phyloP scores from a whole-genome alignment of 1,284 basidiomycete species.

The Sphaerobolus stellatus region DNA sequence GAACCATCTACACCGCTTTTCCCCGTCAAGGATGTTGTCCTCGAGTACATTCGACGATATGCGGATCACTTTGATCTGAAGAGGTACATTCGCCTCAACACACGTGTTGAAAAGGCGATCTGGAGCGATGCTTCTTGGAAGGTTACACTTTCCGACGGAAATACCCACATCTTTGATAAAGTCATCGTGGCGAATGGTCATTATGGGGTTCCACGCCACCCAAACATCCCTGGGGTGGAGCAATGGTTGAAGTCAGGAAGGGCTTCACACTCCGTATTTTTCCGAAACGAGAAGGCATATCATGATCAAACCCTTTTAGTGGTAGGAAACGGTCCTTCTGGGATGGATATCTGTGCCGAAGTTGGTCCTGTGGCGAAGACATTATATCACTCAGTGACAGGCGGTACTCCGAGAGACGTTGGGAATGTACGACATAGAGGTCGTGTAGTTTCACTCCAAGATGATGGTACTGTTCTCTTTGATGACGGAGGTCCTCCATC shows the following conservation, averaged over 20 bases:
- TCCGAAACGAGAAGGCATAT: slow-evolving; percentile 50
- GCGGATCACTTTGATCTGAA: slow-evolving; percentile 55
- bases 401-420: slow-evolving; percentile 31
- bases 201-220: slow-evolving; percentile 61
- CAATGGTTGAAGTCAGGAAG: slow-evolving; percentile 52
- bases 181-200: slow-evolving; percentile 74
- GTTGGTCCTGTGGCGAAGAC: slow-evolving; percentile 43
- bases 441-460: slow-evolving; percentile 42
- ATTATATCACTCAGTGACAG: slow-evolving; percentile 59
- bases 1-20: slow-evolving; percentile 69
- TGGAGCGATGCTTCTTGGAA: slow-evolving; percentile 49
- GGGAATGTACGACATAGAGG: slow-evolving; percentile 45
- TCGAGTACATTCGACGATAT: slow-evolving; percentile 61
- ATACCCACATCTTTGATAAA: slow-evolving; percentile 51
- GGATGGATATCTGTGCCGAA: slow-evolving; percentile 61
- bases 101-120: slow-evolving; percentile 43
- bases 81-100: slow-evolving; percentile 55
- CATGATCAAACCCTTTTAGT: slow-evolving; percentile 56
- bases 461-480: slow-evolving; percentile 50
- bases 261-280: slow-evolving; percentile 65
- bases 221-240: slow-evolving; percentile 55
- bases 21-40: slow-evolving; percentile 56
- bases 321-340: slow-evolving; percentile 70
- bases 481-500: slow-evolving; percentile 46
- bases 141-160: slow-evolving; percentile 37